phyloP scores from a whole-genome alignment of 495 filamentous ascomycete species.

The Podospora comata region DNA sequence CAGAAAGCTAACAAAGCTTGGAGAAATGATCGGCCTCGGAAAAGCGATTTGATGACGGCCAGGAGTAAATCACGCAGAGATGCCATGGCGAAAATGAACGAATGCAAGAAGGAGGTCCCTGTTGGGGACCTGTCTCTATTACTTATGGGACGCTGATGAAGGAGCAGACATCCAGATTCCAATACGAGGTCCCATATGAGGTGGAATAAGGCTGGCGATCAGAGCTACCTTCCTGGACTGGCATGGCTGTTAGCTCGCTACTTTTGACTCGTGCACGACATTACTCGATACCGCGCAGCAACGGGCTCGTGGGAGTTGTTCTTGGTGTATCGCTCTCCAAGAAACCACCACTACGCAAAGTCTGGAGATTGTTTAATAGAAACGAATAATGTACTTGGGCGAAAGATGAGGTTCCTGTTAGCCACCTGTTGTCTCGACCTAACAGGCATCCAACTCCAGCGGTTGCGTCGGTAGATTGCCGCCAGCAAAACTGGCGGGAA shows the following conservation, averaged over 20 bases:
- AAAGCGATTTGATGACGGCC: conserved; percentile 47
- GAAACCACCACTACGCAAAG: no score
- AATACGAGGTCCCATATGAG: not conserved
- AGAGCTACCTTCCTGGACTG: not conserved
- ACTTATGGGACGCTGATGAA: not conserved
- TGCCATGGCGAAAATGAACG: conserved; percentile 45
- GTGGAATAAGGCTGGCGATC: not conserved
- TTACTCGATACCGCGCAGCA: not conserved
- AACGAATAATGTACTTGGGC: not conserved
- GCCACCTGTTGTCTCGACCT: not conserved
- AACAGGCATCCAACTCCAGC: not conserved
- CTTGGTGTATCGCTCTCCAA: no score
- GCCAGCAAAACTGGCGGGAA: not conserved
- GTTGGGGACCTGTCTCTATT: not conserved
- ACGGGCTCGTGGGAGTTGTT: not conserved
- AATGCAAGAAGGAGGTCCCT: conserved; percentile 28
- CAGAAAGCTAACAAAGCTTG: conserved; percentile 50
- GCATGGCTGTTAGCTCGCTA: not conserved
- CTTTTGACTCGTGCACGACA: not conserved
- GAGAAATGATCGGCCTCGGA: conserved; percentile 51
- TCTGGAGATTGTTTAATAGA: not conserved
- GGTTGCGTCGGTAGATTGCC: not conserved
- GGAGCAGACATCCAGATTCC: not conserved
- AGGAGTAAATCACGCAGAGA: conserved; percentile 42
- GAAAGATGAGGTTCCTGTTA: not conserved